A percentile compares a stretch with the other conserved stretches of the same genome.
These are phyloP conservation scores for Mollisiaceae sp. DNA, from an alignment of 2,329 filamentous ascomycete species.

Conservation along the genomic window DNA sequence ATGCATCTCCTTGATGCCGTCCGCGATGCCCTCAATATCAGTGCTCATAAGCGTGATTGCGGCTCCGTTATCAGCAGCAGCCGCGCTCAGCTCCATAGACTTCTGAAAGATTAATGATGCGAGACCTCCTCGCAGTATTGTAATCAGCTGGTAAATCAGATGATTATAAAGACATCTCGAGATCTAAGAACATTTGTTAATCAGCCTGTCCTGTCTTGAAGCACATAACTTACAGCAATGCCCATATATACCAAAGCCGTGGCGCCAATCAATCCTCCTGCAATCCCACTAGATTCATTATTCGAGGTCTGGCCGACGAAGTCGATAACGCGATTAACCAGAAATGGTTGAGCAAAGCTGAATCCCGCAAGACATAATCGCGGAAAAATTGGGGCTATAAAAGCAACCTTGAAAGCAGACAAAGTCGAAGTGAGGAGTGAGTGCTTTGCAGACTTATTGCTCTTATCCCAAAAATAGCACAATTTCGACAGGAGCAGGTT, in stretches of 20 bases:
- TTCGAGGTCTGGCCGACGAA: neutral
- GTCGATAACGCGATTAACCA: neutral
- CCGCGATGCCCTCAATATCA: neutral
- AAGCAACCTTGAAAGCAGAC: neutral
- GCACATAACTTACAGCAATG: too few relatives aligned
- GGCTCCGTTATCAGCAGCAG: neutral
- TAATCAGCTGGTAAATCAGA: neutral
- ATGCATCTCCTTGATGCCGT: neutral
- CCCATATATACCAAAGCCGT: neutral
- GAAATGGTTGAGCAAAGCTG: neutral
- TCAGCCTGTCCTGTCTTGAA: too few relatives aligned
- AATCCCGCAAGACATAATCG: neutral
- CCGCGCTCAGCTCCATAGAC: neutral
- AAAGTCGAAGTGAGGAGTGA: neutral
- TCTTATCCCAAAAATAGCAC: too few relatives aligned
- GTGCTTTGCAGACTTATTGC: neutral
- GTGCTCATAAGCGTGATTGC: neutral
- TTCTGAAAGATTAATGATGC: neutral
- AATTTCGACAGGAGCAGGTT: neutral
- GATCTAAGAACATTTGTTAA: too few relatives aligned
- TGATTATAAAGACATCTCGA: too few relatives aligned
- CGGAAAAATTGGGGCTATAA: neutral
- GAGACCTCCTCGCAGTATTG: neutral
- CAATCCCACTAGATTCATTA: neutral
- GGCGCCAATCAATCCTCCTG: neutral